Percentiles rank a stretch among this genome's conserved stretches.
Evolutionary conservation across 768 basidiomycete species (phyloP).

Genomic region (Pleurotus tuber-regium): DNA sequence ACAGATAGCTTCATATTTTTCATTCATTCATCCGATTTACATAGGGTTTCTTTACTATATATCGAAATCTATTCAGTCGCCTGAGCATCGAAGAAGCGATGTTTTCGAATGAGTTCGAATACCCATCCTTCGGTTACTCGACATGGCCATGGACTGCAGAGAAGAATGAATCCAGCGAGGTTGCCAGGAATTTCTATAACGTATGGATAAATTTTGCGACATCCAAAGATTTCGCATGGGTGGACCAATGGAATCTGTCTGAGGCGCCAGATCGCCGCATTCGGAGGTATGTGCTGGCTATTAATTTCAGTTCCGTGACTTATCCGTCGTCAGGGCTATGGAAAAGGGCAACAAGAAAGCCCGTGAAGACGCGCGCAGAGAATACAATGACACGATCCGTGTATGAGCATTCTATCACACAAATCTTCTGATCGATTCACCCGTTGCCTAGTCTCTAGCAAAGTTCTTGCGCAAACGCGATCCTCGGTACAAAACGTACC

Average conservation of each 20-base stretch:
- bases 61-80: conserved; percentile 81
- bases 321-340: conserved; percentile 58
- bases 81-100: conserved; percentile 77
- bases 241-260: conserved; percentile 75
- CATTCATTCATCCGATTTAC: too few species aligned
- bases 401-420: conserved; percentile 41
- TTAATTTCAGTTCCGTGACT: conserved; percentile 1
- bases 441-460: conserved; percentile 54
- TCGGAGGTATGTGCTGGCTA: conserved; percentile 50
- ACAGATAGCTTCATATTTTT: too few species aligned
- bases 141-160: conserved; percentile 66
- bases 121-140: conserved; percentile 82
- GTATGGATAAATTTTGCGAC: conserved; percentile 88
- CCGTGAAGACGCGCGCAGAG: conserved; percentile 80
- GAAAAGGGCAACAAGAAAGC: conserved; percentile 95
- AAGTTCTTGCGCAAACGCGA: conserved; percentile 85
- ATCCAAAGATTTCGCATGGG: conserved; percentile 86
- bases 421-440: conserved; percentile 8
- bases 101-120: conserved; percentile 39
- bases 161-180: conserved; percentile 42
- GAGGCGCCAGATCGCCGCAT: conserved; percentile 87
- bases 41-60: conserved; percentile 89
- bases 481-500: conserved; percentile 75
- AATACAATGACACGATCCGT: conserved; percentile 90
- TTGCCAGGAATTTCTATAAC: conserved; percentile 75